Evolutionary conservation across 371 early-diverging fungal genomes (phyloP), one percentile per base, ranked within the genome.

Genomic region (Zopfochytrium polystomum): DNA sequence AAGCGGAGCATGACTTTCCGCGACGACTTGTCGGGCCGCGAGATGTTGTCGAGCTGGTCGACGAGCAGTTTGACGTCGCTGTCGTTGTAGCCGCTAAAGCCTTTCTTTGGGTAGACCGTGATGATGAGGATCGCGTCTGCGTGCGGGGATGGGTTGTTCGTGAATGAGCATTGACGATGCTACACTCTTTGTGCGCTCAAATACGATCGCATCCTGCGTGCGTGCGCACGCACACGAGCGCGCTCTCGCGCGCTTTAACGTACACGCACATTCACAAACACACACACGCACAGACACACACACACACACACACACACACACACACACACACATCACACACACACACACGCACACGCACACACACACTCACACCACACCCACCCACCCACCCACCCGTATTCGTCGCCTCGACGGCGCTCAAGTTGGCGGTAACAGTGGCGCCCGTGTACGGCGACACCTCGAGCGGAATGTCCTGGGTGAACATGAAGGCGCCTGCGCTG

Each of bases 91-190:
- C 30, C 52, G 30, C 44, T 50, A 34, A 38, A 50, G 11, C 54
- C 29, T 11, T 46, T 25, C 18, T 29, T 33, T 1, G 75, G 71
- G 50, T 64, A 70, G 33, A 74, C 64, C 23, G 74, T 74, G 33
- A 74, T 26, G 56, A 62, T 59, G 11, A 74, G 38, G 35, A 64
- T 49, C n/a, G n/a, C n/a, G n/a, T n/a, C n/a, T n/a, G n/a, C n/a
- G n/a, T n/a, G n/a, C n/a, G n/a, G n/a, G n/a, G n/a, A n/a, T n/a
- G n/a, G n/a, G n/a, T n/a, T n/a, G n/a, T n/a, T n/a, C n/a, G n/a
- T n/a, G n/a, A n/a, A n/a, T n/a, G n/a, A n/a, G n/a, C n/a, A n/a
- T n/a, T n/a, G n/a, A n/a, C n/a, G n/a, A n/a, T n/a, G n/a, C n/a
- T n/a, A n/a, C n/a, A n/a, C n/a, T n/a, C n/a, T n/a, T n/a, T n/a